Conservation (phyloP, 2,329 filamentous ascomycete species). For the Fusarium newnesense region DNA sequence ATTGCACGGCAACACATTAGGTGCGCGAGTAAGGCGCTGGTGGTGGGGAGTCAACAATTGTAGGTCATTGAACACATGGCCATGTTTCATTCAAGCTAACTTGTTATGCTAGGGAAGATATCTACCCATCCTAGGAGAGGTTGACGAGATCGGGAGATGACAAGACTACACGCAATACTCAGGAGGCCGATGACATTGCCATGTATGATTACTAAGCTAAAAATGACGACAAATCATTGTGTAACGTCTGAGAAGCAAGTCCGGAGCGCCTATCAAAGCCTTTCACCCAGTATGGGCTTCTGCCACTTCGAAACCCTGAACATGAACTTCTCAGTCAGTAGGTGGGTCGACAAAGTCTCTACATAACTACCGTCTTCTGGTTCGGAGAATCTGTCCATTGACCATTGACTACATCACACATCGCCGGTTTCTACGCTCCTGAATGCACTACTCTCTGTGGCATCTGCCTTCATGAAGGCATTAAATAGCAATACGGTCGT, state of each 20-base stretch:
- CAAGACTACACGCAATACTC: not conserved
- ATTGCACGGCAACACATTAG: conserved; percentile 79
- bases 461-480: not conserved
- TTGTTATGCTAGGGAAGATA: conserved; percentile 64
- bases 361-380: not conserved
- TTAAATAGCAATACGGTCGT: not conserved
- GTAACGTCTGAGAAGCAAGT: not conserved
- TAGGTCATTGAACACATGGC: not conserved
- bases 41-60: conserved; percentile 95
- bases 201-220: not conserved
- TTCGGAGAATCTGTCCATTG: not conserved
- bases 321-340: not conserved
- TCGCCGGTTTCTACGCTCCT: not conserved
- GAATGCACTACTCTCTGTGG: not conserved
- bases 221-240: not conserved
- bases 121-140: conserved; percentile 53
- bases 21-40: conserved; percentile 85
- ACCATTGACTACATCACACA: not conserved
- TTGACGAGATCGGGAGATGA: not conserved
- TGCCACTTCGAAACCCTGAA: not conserved
- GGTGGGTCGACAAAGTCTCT: not conserved
- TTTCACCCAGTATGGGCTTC: not conserved
- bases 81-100: not conserved
- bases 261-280: not conserved
- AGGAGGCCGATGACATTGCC: not conserved